Evolutionary conservation across 225 moss, liverwort and hornwort species (phyloP), one percentile per base, ranked within the genome.

Genomic region (Physcomitrium patens): DNA sequence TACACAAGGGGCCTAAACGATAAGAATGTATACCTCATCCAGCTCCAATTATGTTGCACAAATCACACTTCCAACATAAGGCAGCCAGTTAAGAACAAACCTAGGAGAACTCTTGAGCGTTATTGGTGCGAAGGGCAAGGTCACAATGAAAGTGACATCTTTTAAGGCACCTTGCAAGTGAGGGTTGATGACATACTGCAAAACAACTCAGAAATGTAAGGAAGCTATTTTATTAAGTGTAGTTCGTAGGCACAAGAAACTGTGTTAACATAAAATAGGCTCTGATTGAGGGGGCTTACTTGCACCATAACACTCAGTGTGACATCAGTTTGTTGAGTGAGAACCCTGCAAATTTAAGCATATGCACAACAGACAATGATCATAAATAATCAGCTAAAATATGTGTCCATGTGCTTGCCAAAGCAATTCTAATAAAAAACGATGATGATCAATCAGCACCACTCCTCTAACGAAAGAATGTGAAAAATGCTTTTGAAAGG

Each of bases 171-270:
- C 89, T 73, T 83, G 87, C 83, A 99, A 78, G 77, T 90, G 91
- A 63, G 99, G 99, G 71, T 99, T 99, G 67, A 91, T 85, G 64
- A 93, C 89, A 78, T 90, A 99, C 95, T 99, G 91, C 85, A 82
- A 49, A 52, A 51, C 74, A 83, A 63, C 24, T 19, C 72, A 53
- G 26, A 63, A 52, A 28, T 13, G 70, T 80, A 48, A 81, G 58
- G 17, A 63, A 57, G 27, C 28, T 12, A 28, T 23, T 47, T 65
- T 37, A 17, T 52, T 49, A 51, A 46, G n/a, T 59, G 22, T 59
- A 79, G 48, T 22, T 61, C 44, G 18, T 27, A 49, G 49, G 69
- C 0, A 50, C 1, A 48, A 44, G 54, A 37, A 56, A 74, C 24
- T 37, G 15, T n/a, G 12, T 41, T 17, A 58, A 26, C 31, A 61